Conservation (phyloP, 179 eudicot genomes). For the Silene coronaria region DNA sequence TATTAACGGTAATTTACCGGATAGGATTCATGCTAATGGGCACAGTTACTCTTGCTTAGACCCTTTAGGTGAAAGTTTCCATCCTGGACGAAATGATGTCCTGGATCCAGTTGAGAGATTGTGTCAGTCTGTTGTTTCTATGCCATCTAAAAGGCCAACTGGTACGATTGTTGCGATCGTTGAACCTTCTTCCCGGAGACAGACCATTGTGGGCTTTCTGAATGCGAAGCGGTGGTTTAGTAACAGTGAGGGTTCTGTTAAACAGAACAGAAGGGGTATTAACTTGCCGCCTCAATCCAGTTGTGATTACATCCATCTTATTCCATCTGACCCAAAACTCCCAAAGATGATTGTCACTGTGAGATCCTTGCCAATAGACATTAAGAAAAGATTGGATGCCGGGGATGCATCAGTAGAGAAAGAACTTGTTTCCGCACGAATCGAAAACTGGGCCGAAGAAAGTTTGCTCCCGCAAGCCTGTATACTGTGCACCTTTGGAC, state of each 20-base stretch:
- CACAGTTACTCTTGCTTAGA: slow-evolving; percentile 21
- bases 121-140: slow-evolving; percentile 37
- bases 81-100: slow-evolving; percentile 25
- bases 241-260: slow-evolving; percentile 35
- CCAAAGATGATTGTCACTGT: slow-evolving; percentile 70
- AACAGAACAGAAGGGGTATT: slow-evolving; percentile 39
- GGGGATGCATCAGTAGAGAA: slow-evolving; percentile 56
- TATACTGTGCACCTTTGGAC: slow-evolving; percentile 57
- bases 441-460: slow-evolving; percentile 66
- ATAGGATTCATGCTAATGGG: slow-evolving; percentile 28
- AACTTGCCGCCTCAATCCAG: slow-evolving; percentile 23
- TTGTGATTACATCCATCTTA: slow-evolving; percentile 44
- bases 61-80: slow-evolving; percentile 24
- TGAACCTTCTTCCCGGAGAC: slow-evolving; percentile 60
- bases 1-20: slow-evolving; percentile 15
- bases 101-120: slow-evolving; percentile 45
- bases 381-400: slow-evolving; percentile 57
- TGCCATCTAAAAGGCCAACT: slow-evolving; percentile 76
- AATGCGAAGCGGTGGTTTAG: slow-evolving; percentile 46
- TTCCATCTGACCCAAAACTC: slow-evolving; percentile 73
- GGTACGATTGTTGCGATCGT: slow-evolving; percentile 70
- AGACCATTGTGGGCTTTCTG: slow-evolving; percentile 65
- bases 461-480: slow-evolving; percentile 54
- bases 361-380: slow-evolving; percentile 44
- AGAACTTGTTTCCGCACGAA: slow-evolving; percentile 69